Base-by-base conservation (phyloP, 2,329 filamentous ascomycete genomes). In the Coniochaeta sp. region DNA sequence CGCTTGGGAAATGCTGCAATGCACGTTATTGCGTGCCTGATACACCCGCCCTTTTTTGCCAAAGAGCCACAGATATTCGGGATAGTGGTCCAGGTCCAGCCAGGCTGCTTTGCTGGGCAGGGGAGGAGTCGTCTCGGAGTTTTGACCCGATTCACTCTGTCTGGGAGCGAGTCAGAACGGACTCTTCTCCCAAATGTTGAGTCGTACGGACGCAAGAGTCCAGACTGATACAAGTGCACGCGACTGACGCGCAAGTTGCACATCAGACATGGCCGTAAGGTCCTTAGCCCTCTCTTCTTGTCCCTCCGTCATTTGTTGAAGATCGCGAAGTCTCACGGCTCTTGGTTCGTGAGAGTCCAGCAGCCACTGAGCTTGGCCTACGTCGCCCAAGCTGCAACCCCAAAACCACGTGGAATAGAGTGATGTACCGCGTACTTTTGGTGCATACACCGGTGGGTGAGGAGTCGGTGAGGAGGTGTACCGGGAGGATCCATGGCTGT, bases 61-160 rank as follows among this genome's bases (percentile, higher is more conserved):
- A 47, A 47, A 47, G 6, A 47, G 45, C 45, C 26, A 26, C 45
- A 28, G 45, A 47, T 47, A 30, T 47, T 30, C 26, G 12, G 38
- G 38, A 42, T 42, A 42, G 22, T 42, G 38, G 38, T n/a, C n/a
- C n/a, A n/a, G n/a, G n/a, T n/a, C 58, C 54, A 56, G 52, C 53
- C 52, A 49, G 54, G 54, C 58, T 54, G 53, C 52, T 58, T 55
- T 55, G n/a, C n/a, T n/a, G n/a, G n/a, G n/a, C n/a, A n/a, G n/a
- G n/a, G n/a, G n/a, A n/a, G n/a, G n/a, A n/a, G n/a, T 52, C 50
- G 58, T 55, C 55, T 52, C 51, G n/a, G 56, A 53, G 50, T 53
- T 57, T 49, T 53, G 56, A 51, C 52, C 54, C 53, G n/a, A n/a
- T n/a, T n/a, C n/a, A n/a, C n/a, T n/a, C 12, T 30, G 27, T 6